Base-by-base conservation (phyloP, 495 filamentous ascomycete species). In the Durotheca rogersii region DNA sequence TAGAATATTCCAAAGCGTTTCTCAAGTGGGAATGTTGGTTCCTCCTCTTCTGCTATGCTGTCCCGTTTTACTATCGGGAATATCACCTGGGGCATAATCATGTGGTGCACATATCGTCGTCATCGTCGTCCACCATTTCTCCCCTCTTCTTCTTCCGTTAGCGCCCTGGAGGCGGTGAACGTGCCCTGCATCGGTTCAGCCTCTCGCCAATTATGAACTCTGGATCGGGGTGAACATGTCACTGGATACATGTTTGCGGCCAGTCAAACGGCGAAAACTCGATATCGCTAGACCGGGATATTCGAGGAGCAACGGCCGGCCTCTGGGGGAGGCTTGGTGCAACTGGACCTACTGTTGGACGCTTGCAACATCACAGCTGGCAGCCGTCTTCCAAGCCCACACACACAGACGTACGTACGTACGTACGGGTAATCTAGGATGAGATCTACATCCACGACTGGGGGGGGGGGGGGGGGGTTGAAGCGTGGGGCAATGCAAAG, bases 1-100 rank as follows among this genome's bases (percentile, higher is more conserved):
- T 59, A 59, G 56, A 59, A 59, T 45, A 51, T 60, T 56, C 57
- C 56, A 55, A 60, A 56, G 47, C 57, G 47, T 55, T 60, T 60
- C 57, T 45, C 14, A 47, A 56, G 38, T 48, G 39, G 57, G 57
- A 60, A 54, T 54, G 46, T 51, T 36, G 29, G 7, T 14, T 20
- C n/a, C 7, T 14, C 27, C 7, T 11, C 27, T 14, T n/a, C 15
- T 21, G 3, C 10, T 38, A 1, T 7, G 20, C 17, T 53, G 29
- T 42, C 33, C 20, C 14, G 29, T 33, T 40, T 30, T 48, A 41
- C 14, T 31, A 48, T 48, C 48, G 42, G 37, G 38, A 43, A 54
- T 54, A 43, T 44, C 41, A 19, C 21, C 39, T 49, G 14, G 32
- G 48, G 39, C 23, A 43, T 51, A 54, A 53, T 59, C 34, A 16